A percentile compares a stretch with the other conserved stretches of the same genome.
Conservation (phyloP, 768 basidiomycete species). For the Tylopilus sp. region DNA sequence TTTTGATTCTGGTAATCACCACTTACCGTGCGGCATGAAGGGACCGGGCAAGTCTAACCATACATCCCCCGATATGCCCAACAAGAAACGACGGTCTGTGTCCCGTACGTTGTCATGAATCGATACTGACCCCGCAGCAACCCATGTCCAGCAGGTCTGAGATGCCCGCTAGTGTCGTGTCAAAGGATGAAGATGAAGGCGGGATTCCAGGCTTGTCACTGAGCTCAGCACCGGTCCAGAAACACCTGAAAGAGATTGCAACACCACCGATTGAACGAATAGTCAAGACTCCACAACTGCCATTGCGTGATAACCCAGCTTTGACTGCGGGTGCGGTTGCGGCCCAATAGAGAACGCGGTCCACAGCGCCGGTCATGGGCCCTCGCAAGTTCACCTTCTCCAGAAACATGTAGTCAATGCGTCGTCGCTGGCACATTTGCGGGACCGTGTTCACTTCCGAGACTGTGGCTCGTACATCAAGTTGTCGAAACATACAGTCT, state of each 20-base stretch:
- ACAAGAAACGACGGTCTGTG: slow-evolving; percentile 79
- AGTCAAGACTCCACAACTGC: slow-evolving; percentile 57
- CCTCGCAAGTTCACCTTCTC: slow-evolving; percentile 4
- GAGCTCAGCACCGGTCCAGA: slow-evolving; percentile 29
- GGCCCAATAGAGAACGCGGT: slow-evolving; percentile 27
- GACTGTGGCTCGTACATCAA: slow-evolving; percentile 1
- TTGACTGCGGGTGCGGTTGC: slow-evolving; percentile 44
- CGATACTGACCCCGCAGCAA: slow-evolving; percentile 29
- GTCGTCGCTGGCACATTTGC: background rate
- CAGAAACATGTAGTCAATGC: background rate
- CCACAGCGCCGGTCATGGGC: background rate
- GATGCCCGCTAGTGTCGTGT: slow-evolving; percentile 19
- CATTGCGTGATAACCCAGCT: slow-evolving; percentile 59
- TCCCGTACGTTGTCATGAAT: slow-evolving; percentile 14
- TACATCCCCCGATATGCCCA: slow-evolving; percentile 67
- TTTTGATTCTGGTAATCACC: slow-evolving; percentile 12
- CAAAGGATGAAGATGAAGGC: slow-evolving; percentile 39
- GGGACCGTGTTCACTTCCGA: slow-evolving; percentile 2
- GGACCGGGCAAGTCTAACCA: slow-evolving; percentile 58
- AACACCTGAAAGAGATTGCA: slow-evolving; percentile 35
- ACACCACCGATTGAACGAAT: slow-evolving; percentile 40
- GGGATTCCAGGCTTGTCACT: slow-evolving; percentile 34
- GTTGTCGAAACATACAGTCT: slow-evolving; percentile 11
- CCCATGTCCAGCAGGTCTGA: slow-evolving; percentile 42
- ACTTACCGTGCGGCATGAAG: slow-evolving; percentile 43